Evolutionary conservation across 106 monocot species (phyloP), one percentile per base, ranked within the genome.

Genomic region (Phalaenopsis aphrodite): DNA sequence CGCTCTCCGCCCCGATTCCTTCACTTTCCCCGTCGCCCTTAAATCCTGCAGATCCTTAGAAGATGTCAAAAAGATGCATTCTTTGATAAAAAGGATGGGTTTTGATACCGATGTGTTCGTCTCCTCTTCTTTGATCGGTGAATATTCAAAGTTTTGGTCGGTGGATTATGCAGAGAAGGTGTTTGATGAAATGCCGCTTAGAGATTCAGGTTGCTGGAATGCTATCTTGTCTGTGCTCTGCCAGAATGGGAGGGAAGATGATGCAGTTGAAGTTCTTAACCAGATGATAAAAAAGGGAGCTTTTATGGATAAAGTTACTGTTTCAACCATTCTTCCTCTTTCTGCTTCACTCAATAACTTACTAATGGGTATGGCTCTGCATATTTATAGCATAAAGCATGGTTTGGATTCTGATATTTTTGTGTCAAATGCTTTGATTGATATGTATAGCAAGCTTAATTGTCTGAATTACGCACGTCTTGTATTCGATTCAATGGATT

Each of bases 201-300:
- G 85, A 69, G 94, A 94, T 81, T 82, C 79, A 14, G 91, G 85
- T 5, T 78, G 85, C 17, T 91, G 94, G 91, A 94, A 94, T 41
- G 89, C 94, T 8, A 83, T 94, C 79, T 46, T 94, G 23, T 87
- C 89, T 42, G 94, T 89, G 85, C 82, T 87, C 77, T 86, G 77
- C 56, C 88, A 83, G 85, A 94, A 88, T n/a, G 86, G 88, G 14
- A 64, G 42, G 56, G 80, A 66, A 1, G 46, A 1, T 3, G 79
- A 89, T 41, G 91, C 86, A 0, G 68, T 86, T 6, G 1, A 46
- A 14, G 45, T 94, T 10, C 91, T 94, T 52, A 43, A 56, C 75
- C 80, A 81, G 66, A 91, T 94, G 94, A 75, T 85, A 42, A 48
- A 8, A 17, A 80, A 76, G 47, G 88, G 85, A 23, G 77, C 85